These are phyloP conservation scores for Ustulina deusta DNA, from an alignment of 2,329 filamentous ascomycete genomes.

Conservation along the genomic window DNA sequence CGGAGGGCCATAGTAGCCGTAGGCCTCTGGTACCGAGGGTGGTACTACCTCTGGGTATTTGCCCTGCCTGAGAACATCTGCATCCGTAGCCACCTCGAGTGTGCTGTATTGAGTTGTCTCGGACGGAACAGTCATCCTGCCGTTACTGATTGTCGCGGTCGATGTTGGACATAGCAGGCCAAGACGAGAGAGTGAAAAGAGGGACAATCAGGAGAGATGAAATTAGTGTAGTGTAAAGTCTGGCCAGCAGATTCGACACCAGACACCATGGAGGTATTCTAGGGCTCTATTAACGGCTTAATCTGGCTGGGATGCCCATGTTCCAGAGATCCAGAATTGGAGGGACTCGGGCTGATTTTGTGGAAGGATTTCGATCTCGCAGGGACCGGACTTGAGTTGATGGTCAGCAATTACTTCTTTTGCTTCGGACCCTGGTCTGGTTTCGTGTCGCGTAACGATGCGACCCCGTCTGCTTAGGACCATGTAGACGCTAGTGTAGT, in stretches of 20 bases:
- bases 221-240: not conserved
- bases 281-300: not conserved
- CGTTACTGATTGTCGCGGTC: slow-evolving; percentile 11
- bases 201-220: not conserved
- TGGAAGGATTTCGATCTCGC: not conserved
- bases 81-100: slow-evolving; percentile 31
- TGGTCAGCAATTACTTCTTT: slow-evolving; percentile 4
- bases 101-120: slow-evolving; percentile 32
- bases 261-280: not conserved
- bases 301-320: slow-evolving; percentile 4
- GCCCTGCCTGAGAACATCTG: slow-evolving; percentile 27
- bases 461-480: slow-evolving; percentile 8
- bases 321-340: slow-evolving; percentile 1
- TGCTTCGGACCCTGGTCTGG: slow-evolving; percentile 3
- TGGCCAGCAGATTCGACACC: slow-evolving; percentile 1
- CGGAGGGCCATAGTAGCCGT: slow-evolving; percentile 31
- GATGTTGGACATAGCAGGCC: slow-evolving; percentile 20
- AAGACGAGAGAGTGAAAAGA: slow-evolving; percentile 1
- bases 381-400: slow-evolving; percentile 7
- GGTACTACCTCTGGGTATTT: slow-evolving; percentile 35
- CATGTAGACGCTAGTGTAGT: not conserved
- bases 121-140: slow-evolving; percentile 32
- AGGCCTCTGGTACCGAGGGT: slow-evolving; percentile 21
- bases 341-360: not conserved
- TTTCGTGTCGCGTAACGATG: slow-evolving; percentile 1